phyloP scores from a whole-genome alignment of 768 basidiomycete genomes.

The Tylopilus vinaceipallidus region DNA sequence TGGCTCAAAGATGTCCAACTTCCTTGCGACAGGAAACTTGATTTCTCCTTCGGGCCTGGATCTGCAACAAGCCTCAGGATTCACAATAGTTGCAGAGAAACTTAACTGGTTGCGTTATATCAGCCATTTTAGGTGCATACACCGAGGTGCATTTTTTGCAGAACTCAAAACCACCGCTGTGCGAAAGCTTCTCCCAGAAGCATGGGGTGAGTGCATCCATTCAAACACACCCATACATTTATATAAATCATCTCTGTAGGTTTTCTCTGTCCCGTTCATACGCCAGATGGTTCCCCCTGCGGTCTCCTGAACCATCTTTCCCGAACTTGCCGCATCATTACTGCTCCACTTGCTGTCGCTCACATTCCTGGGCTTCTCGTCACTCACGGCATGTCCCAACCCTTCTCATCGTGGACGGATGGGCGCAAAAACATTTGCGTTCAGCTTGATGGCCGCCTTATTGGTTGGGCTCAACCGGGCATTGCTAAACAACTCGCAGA shows the following conservation, averaged over 20 bases:
- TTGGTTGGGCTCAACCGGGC: slow-evolving; percentile 85
- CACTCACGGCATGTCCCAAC: slow-evolving; percentile 92
- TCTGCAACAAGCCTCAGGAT: slow-evolving; percentile 96
- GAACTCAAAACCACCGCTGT: slow-evolving; percentile 98
- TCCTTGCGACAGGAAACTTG: slow-evolving; percentile 96
- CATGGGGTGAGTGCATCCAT: slow-evolving; percentile 72
- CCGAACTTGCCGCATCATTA: slow-evolving; percentile 89
- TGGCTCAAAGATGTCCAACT: slow-evolving; percentile 85
- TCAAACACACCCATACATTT: not conserved
- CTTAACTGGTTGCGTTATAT: slow-evolving; percentile 98
- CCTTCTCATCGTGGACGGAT: slow-evolving; percentile 76
- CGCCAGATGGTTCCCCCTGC: slow-evolving; percentile 97
- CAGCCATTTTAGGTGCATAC: slow-evolving; percentile 95
- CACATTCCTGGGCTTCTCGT: slow-evolving; percentile 82
- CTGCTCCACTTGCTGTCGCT: slow-evolving; percentile 65
- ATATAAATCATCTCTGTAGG: slow-evolving; percentile 44
- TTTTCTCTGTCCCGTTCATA: slow-evolving; percentile 98
- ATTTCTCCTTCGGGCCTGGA: slow-evolving; percentile 94
- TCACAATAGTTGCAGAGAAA: slow-evolving; percentile 98
- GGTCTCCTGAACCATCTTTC: slow-evolving; percentile 97
- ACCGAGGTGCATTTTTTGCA: slow-evolving; percentile 98
- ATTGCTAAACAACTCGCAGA: slow-evolving; percentile 80
- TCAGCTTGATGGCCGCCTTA: slow-evolving; percentile 92
- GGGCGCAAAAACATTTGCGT: slow-evolving; percentile 81
- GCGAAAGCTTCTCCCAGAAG: slow-evolving; percentile 93